phyloP scores from a whole-genome alignment of 805 yeast species.

The Saturnispora hagleri region DNA sequence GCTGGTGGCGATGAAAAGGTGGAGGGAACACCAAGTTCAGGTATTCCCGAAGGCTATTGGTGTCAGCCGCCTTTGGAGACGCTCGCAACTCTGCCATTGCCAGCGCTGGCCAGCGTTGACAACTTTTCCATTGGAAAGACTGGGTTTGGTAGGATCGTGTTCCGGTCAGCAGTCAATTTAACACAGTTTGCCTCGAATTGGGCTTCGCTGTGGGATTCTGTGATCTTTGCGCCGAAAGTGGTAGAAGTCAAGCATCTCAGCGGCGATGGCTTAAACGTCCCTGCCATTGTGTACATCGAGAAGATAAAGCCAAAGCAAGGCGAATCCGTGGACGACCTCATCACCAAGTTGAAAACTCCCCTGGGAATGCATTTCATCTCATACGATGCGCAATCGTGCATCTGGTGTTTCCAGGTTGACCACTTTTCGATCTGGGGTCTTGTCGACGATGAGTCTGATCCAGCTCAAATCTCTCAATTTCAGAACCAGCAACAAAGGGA shows the following conservation, averaged over 20 bases:
- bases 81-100: slow-evolving; percentile 33
- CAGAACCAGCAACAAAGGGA: slow-evolving; percentile 20
- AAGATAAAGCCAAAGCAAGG: slow-evolving; percentile 30
- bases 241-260: slow-evolving; percentile 58
- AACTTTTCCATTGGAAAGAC: slow-evolving; percentile 61
- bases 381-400: slow-evolving; percentile 64
- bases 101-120: slow-evolving; percentile 45
- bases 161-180: slow-evolving; percentile 60
- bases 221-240: slow-evolving; percentile 39
- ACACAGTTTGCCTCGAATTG: slow-evolving; percentile 39
- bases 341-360: slow-evolving; percentile 41
- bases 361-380: slow-evolving; percentile 74
- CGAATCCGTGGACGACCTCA: slow-evolving; percentile 12
- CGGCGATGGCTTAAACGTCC: slow-evolving; percentile 67
- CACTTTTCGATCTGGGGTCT: slow-evolving; percentile 96
- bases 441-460: slow-evolving; percentile 55
- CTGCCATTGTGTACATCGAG: slow-evolving; percentile 64
- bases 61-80: slow-evolving; percentile 55
- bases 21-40: neutral
- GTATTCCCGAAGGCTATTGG: slow-evolving; percentile 46
- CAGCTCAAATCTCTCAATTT: slow-evolving; percentile 29
- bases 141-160: slow-evolving; percentile 61
- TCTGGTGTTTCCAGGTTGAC: slow-evolving; percentile 74
- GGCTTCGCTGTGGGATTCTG: slow-evolving; percentile 31
- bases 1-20: neutral